Base-by-base conservation (phyloP, 495 filamentous ascomycete species). In the Rhizodiscina lignyota region DNA sequence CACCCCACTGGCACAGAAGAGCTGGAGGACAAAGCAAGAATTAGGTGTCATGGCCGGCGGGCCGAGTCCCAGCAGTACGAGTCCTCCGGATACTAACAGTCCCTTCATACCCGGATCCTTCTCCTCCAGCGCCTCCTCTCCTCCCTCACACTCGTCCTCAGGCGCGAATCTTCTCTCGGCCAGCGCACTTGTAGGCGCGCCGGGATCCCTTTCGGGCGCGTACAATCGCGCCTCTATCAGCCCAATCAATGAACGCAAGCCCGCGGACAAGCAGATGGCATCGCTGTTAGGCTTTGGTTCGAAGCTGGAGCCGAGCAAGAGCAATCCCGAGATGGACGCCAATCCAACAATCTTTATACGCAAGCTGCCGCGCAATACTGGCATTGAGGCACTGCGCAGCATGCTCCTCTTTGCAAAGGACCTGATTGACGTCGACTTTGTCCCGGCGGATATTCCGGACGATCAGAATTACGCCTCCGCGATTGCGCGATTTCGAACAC, bases 401-500 rank as follows among this genome's bases (percentile, higher is more conserved):
- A 85, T 94, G 76, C 65, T 91, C 12, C 62, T 89, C 11, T 91
- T 85, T 51, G 80, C 83, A 18, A 81, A 89, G 48, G 83, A 86
- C 35, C 65, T 91, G 21, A 57, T 83, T 34, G 70, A 77, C 43
- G 69, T 74, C 34, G 77, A 87, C 39, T 69, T 91, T 42, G 58
- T 87, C 10, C 61, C 68, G 4, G 41, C 63, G 26, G 77, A 82
- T 4, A 59, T 66, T 34, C 66, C 74, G 4, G 71, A 79, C 38
- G 83, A 91, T 47, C 55, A 61, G n/a, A 74, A 74, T 15, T 85
- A 76, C 50, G 58, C 72, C 21, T 74, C 74, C 26, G 85, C 83
- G 32, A 60, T 91, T 33, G 72, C 84, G 38, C 72, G 66, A 39
- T 93, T 94, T 59, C 67, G 68, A 41, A 69, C 72, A 19, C 47